Base-by-base conservation (phyloP, 371 early-diverging fungal genomes). In the Choanephora cucurbitarum region DNA sequence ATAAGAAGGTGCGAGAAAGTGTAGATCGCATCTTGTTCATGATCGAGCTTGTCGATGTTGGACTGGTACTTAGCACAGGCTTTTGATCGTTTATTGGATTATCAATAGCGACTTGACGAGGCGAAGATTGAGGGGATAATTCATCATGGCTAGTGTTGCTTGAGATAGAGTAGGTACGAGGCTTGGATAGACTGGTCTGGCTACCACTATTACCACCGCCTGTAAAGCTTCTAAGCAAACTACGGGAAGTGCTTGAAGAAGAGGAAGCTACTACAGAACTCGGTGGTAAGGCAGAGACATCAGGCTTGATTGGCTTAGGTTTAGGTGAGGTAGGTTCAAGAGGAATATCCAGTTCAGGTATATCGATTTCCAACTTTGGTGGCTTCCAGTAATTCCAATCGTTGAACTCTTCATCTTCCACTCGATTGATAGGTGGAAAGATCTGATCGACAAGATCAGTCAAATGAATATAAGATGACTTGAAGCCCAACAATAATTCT, bases 401-500 rank as follows among this genome's bases (percentile, higher is more conserved):
- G 61, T 85, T 92, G 69, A 72, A 96, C 55, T 87, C 91, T 22
- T 82, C 82, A 7, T 83, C 77, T 5, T 87, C 62, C 6, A 57
- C 59, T 17, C 44, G 62, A 22, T 73, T 70, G 18, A 85, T 69
- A 17, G 89, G 84, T 24, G 99, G 98, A 73, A 99, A 95, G 40
- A 99, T 95, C 58, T 94, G 92, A 62, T 99, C 97, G 1, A 97
- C 97, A 23, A 99, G 80, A 49, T 95, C 96, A 62, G 89, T 93
- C 53, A 97, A 72, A 44, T 92, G 87, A 17, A 91, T 72, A 55
- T 96, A 96, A 49, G 94, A 88, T 8, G 92, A 90, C 48, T 86
- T 88, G 81, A 91, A 97, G 5, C 86, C 87, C 5, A 77, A 69
- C 45, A 96, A 66, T 23, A 97, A 81, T 64, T 99, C 98, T 5